A percentile compares a stretch with the other conserved stretches of the same genome.
phyloP scores from a whole-genome alignment of 345 rosid species.

The Aquilaria sinensis region DNA sequence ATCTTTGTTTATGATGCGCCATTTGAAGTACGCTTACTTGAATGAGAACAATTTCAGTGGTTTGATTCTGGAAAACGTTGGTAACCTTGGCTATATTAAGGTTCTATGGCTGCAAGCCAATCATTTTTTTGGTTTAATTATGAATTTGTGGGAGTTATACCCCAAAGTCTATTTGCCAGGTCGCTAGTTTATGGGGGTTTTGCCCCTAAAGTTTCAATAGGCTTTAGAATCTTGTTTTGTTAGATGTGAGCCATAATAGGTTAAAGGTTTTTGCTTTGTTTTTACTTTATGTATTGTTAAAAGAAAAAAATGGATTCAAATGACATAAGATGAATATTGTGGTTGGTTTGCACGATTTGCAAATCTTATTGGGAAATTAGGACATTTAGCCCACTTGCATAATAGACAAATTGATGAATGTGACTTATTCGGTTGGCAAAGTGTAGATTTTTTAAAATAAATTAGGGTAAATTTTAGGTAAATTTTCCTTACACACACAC shows the following conservation, averaged over 20 bases:
- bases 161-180: slow-evolving; percentile 28
- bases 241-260: slow-evolving; percentile 34
- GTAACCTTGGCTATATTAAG: slow-evolving; percentile 32
- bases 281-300: too few relatives aligned
- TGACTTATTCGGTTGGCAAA: too few relatives aligned
- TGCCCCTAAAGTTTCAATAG: slow-evolving; percentile 48
- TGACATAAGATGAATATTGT: too few relatives aligned
- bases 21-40: slow-evolving; percentile 30
- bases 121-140: slow-evolving; percentile 52
- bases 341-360: too few relatives aligned
- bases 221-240: slow-evolving; percentile 44
- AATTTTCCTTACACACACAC: too few relatives aligned
- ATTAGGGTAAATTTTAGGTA: too few relatives aligned
- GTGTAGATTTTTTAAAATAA: too few relatives aligned
- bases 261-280: slow-evolving; percentile 19
- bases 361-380: too few relatives aligned
- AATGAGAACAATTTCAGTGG: slow-evolving; percentile 48
- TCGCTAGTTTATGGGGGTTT: slow-evolving; percentile 46
- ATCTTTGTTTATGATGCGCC: slow-evolving; percentile 38
- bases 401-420: too few relatives aligned
- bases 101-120: slow-evolving; percentile 36
- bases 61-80: slow-evolving; percentile 51
- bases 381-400: too few relatives aligned
- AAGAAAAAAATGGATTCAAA: too few relatives aligned
- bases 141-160: slow-evolving; percentile 55